Evolutionary conservation across 225 moss, liverwort and hornwort genomes (phyloP).

Genomic region (Polytrichum formosum): DNA sequence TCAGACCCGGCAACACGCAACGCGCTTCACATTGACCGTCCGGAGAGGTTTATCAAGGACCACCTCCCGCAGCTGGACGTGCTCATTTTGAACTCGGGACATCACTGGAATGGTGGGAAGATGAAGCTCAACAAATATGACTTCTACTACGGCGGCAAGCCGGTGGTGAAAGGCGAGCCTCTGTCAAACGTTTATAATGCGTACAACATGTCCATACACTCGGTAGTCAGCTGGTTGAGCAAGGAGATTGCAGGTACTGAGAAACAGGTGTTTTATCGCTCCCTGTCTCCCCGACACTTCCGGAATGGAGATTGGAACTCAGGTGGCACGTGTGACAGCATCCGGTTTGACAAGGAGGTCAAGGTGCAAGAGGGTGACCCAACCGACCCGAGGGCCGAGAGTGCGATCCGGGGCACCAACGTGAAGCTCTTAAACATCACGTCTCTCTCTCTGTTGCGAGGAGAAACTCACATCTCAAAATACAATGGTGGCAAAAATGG

Average conservation of each 20-base stretch:
- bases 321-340: conserved; percentile 68
- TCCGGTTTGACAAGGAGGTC: conserved; percentile 1
- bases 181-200: conserved; percentile 26
- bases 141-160: conserved; percentile 38
- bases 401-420: conserved; percentile 44
- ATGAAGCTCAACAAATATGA: conserved; percentile 44
- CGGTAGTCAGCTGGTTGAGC: conserved; percentile 37
- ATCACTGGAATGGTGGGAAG: conserved; percentile 87
- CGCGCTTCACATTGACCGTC: conserved; percentile 76
- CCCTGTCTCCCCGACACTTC: conserved; percentile 80
- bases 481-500: conserved; percentile 37
- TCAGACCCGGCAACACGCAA: conserved; percentile 18
- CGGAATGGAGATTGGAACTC: conserved; percentile 85
- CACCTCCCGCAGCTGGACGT: conserved; percentile 40
- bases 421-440: conserved; percentile 62
- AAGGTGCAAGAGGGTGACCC: conserved; percentile 23
- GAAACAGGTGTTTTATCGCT: conserved; percentile 41
- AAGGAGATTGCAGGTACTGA: conserved; percentile 13
- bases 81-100: conserved; percentile 68
- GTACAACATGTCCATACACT: conserved; percentile 47
- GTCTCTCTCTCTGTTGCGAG: conserved; percentile 46
- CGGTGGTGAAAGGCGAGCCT: background rate
- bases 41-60: conserved; percentile 39
- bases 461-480: conserved; percentile 79
- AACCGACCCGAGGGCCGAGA: conserved; percentile 40